A percentile compares a stretch with the other conserved stretches of the same genome.
These are phyloP conservation scores for Usnea hakonensis DNA, from an alignment of 495 filamentous ascomycete species.

Conservation along the genomic window DNA sequence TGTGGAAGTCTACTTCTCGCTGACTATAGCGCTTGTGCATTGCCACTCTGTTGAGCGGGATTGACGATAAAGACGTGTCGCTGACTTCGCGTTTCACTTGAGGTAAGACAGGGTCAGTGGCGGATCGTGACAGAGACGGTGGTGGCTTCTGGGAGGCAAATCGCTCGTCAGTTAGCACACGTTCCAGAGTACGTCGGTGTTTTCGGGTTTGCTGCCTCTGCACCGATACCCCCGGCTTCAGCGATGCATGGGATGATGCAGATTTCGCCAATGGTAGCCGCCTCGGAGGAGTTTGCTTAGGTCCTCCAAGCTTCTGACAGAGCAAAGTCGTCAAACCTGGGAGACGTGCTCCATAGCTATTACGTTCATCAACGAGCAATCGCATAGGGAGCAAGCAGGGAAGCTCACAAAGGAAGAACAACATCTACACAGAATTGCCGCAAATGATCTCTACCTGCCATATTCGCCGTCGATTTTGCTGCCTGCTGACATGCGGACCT, in stretches of 20 bases:
- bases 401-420: constrained; percentile 76
- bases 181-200: constrained; percentile 54
- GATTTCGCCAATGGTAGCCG: constrained; percentile 44
- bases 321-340: constrained; percentile 72
- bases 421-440: constrained; percentile 86
- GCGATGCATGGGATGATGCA: constrained; percentile 17
- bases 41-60: constrained; percentile 46
- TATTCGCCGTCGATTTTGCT: constrained; percentile 32
- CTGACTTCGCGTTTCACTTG: constrained; percentile 58
- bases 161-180: constrained; percentile 64
- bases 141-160: constrained; percentile 39
- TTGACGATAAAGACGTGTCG: constrained; percentile 47
- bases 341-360: constrained; percentile 69
- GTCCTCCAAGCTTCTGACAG: constrained; percentile 80
- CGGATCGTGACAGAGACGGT: constrained; percentile 60
- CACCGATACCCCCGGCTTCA: constrained; percentile 48
- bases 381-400: background rate
- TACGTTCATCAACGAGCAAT: background rate
- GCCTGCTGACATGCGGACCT: constrained; percentile 24
- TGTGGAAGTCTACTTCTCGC: constrained; percentile 61
- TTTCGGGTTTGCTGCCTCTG: constrained; percentile 46
- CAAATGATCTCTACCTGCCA: constrained; percentile 49
- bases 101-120: constrained; percentile 51
- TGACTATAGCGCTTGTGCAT: constrained; percentile 54
- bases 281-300: constrained; percentile 53